Evolutionary conservation across 2,329 filamentous ascomycete species (phyloP), one percentile per base, ranked within the genome.

Genomic region (Metarhizium rileyi): DNA sequence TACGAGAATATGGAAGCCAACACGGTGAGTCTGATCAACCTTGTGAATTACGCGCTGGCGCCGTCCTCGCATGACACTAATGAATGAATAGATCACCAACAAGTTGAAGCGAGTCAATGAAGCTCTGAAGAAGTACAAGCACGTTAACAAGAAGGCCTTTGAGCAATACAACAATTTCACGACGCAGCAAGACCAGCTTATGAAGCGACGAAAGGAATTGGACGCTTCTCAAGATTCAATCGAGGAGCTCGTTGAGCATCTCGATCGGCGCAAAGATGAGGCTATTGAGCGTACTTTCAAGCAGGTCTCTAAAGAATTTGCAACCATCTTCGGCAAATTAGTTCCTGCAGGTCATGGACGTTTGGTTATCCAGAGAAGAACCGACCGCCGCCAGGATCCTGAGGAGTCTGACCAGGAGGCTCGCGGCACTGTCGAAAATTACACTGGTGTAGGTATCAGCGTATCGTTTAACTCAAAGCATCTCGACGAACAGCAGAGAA

Each of bases 121-220:
- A 59, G 83, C 87, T 0, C 75, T 97, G 49, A 97, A 97, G 71
- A 95, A 96, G 65, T 97, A 93, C 71, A 89, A 90, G 49, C 89
- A 96, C 61, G 90, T 98, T 70, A 98, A 98, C 78, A 98, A 97
- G 72, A 97, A 98, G 71, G 93, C 93, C 0, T 95, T 97, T 63
- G 94, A 98, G 69, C 93, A 98, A 66, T 98, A 97, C 73, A 94
- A 91, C 71, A 95, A 84, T 70, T 98, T 97, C 66, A 96, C 91
- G 7, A 86, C 84, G 46, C 89, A 96, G 68, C 86, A 94, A 50
- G 90, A 95, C 54, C 85, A 86, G 22, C 76, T 98, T 18, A 86
- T 87, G 46, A 86, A 87, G 61, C 86, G 93, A 57, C 82, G 91
- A 46, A 80, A 84, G 59, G 93, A 97, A 65, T 81, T 98, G 10